Evolutionary conservation across 192 early-diverging fungal genomes (phyloP).

Genomic region (Backusella luteola): DNA sequence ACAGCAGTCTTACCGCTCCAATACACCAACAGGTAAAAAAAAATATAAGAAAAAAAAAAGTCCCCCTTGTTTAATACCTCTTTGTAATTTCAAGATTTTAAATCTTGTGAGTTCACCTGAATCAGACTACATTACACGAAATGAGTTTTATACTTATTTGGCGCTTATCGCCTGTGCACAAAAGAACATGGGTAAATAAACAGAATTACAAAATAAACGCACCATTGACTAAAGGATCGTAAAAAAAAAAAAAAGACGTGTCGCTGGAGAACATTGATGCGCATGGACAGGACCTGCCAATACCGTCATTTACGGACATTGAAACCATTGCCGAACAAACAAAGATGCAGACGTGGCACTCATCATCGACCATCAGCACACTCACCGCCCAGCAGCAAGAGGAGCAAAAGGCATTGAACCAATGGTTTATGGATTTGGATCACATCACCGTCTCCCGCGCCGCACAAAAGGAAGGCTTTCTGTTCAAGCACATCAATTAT

Average conservation of each 20-base stretch:
- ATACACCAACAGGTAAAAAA: constrained; percentile 39
- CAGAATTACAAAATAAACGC: no score
- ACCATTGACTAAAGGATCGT: no score
- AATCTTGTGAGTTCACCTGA: constrained; percentile 45
- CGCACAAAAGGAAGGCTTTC: constrained; percentile 51
- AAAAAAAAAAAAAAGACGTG: constrained; percentile 31
- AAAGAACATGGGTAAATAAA: constrained; percentile 67
- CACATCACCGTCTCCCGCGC: constrained; percentile 50
- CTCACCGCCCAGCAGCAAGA: constrained; percentile 1
- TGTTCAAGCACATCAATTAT: constrained; percentile 89
- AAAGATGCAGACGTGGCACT: neutral
- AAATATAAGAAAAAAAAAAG: neutral
- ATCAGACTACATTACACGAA: constrained; percentile 47
- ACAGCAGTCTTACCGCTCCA: constrained; percentile 32
- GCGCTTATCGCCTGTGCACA: constrained; percentile 72
- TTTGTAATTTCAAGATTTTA: constrained; percentile 36
- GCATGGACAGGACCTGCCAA: constrained; percentile 48
- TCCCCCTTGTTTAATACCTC: neutral
- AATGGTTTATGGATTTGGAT: constrained; percentile 58
- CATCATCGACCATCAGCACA: neutral
- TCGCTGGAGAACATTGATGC: constrained; percentile 63
- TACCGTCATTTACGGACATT: constrained; percentile 63
- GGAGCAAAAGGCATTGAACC: constrained; percentile 29
- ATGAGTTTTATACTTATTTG: constrained; percentile 71
- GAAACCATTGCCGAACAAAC: neutral